Base-by-base conservation (phyloP, 2,329 filamentous ascomycete species). In the Colletotrichum destructivum region DNA sequence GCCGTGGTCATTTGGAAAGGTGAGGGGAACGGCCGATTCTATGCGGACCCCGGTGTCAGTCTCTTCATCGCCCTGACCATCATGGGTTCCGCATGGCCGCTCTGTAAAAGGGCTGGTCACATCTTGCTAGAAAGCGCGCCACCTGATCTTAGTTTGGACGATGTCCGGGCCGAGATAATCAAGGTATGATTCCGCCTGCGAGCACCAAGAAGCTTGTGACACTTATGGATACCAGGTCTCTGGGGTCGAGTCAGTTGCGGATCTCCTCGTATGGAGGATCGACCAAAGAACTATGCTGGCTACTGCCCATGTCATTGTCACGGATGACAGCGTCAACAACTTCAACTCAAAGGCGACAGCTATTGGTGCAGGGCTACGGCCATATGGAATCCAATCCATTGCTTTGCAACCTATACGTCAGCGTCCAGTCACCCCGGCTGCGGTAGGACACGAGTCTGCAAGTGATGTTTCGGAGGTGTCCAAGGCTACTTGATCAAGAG, bases 21-120 rank as follows among this genome's bases (percentile, higher is more conserved):
- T 0, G 78, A 86, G 40, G 89, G 87, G 40, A 83, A 88, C 1
- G 84, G 80, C 4, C 85, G 91, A 44, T 93, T 88, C 82, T 95
- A 94, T 75, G 92, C 91, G 6, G 93, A 95, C 77, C 93, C 93
- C 0, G 91, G 86, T 4, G 87, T 91, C 44, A 89, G 91, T 69
- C 85, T 93, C 78, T 90, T 87, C 62, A 95, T 95, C 75, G 88
- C 91, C 2, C 71, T 94, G n/a, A 91, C 94, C 87, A 94, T 95
- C 51, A 82, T 94, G 3, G 68, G 88, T 0, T 90, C 92, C 0
- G 87, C 91, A 0, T 75, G 91, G 15, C 91, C 91, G 0, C 83
- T 94, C 71, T 85, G 91, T 49, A 89, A 87, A 76, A 86, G 84
- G 56, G 89, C 87, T 62, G 92, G 92, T 6, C 83, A 83, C 42